phyloP scores from a whole-genome alignment of 768 basidiomycete species.

The Pluteus cervinus region DNA sequence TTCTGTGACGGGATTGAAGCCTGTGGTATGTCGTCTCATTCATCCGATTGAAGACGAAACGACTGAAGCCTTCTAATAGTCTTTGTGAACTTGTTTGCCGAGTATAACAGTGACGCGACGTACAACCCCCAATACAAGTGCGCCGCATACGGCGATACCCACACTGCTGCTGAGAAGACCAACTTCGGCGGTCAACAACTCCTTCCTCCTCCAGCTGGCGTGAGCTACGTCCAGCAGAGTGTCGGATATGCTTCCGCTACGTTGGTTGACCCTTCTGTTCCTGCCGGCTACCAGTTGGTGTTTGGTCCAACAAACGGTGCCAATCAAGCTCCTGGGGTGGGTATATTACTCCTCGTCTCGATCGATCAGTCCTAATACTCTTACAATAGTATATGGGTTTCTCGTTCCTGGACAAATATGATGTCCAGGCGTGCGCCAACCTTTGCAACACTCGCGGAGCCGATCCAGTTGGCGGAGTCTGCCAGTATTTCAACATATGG shows the following conservation, averaged over 20 bases:
- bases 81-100: conserved; percentile 44
- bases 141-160: conserved; percentile 37
- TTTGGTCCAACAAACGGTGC: conserved; percentile 41
- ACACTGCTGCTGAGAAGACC: conserved; percentile 37
- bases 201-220: conserved; percentile 23
- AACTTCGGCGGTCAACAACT: conserved; percentile 39
- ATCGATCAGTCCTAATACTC: background rate
- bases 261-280: conserved; percentile 32
- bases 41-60: background rate
- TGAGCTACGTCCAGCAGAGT: conserved; percentile 39
- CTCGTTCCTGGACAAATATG: conserved; percentile 41
- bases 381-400: conserved; percentile 43
- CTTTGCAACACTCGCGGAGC: conserved; percentile 38
- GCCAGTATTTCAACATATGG: conserved; percentile 51
- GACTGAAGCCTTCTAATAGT: conserved; percentile 20
- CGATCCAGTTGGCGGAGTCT: conserved; percentile 37
- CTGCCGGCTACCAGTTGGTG: conserved; percentile 28
- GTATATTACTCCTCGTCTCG: background rate
- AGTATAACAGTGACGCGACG: conserved; percentile 37
- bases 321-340: conserved; percentile 40
- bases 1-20: conserved; percentile 29
- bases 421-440: conserved; percentile 38
- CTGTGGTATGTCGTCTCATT: conserved; percentile 31
- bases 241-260: conserved; percentile 32
- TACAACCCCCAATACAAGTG: conserved; percentile 43